Conservation (phyloP, 305 asterid genomes). For the Salvia sclarea region DNA sequence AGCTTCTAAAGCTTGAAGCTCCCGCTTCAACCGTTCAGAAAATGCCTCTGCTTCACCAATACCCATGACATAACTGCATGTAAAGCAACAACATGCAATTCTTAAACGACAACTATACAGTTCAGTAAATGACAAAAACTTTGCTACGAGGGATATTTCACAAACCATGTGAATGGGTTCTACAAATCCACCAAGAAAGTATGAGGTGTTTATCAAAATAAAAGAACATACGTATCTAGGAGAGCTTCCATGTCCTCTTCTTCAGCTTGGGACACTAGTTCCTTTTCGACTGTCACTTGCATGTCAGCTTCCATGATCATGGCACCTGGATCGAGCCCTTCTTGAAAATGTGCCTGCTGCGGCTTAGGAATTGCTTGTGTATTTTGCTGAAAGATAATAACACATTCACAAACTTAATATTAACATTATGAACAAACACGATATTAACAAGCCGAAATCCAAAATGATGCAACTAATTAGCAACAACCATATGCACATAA, state of each 20-base stretch:
- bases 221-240: constrained; percentile 85
- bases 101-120: no score
- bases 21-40: constrained; percentile 95
- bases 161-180: constrained; percentile 1
- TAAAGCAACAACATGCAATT: no score
- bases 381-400: constrained; percentile 57
- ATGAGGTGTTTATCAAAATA: constrained; percentile 14
- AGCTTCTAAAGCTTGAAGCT: constrained; percentile 98
- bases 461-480: constrained; percentile 15
- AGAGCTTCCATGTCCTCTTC: constrained; percentile 99
- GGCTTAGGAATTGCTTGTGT: constrained; percentile 62
- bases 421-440: background rate
- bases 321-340: constrained; percentile 47
- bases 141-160: constrained; percentile 4
- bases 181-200: background rate
- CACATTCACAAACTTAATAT: constrained; percentile 29
- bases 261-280: constrained; percentile 96
- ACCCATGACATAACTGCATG: constrained; percentile 94
- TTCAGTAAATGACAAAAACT: no score
- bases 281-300: constrained; percentile 92
- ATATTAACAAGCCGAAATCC: constrained; percentile 6
- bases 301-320: constrained; percentile 55
- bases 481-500: background rate
- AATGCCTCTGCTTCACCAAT: constrained; percentile 99
- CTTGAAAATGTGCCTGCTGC: constrained; percentile 43